These are phyloP conservation scores for Ascoidea asiatica DNA, from an alignment of 805 yeast species.

Conservation along the genomic window DNA sequence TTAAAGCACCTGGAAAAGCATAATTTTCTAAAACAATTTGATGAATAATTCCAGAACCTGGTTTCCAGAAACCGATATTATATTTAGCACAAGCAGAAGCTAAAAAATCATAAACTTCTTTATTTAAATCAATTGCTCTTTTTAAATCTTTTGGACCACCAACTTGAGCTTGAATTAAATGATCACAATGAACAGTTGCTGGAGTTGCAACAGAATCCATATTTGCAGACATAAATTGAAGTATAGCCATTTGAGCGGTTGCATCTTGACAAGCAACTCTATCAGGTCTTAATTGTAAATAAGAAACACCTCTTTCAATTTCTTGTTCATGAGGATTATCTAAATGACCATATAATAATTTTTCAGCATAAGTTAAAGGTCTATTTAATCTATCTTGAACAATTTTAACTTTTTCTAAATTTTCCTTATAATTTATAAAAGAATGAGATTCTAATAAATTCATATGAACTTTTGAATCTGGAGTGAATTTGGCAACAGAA, in stretches of 20 bases:
- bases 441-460: constrained; percentile 74
- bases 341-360: constrained; percentile 85
- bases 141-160: constrained; percentile 81
- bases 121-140: constrained; percentile 78
- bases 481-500: constrained; percentile 26
- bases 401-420: constrained; percentile 76
- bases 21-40: constrained; percentile 94
- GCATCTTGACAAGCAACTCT: constrained; percentile 99
- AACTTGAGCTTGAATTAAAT: constrained; percentile 88
- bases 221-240: constrained; percentile 95
- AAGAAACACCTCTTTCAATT: constrained; percentile 70
- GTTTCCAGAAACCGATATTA: constrained; percentile 97
- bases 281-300: constrained; percentile 91
- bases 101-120: constrained; percentile 89
- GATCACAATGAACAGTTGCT: constrained; percentile 95
- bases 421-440: constrained; percentile 84
- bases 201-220: constrained; percentile 87
- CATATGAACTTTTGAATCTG: constrained; percentile 67
- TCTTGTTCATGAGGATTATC: constrained; percentile 72
- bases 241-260: constrained; percentile 95
- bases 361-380: constrained; percentile 92
- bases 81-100: constrained; percentile 85
- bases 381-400: constrained; percentile 71
- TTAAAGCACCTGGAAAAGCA: constrained; percentile 94
- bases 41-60: constrained; percentile 97